Evolutionary conservation across 1,284 basidiomycete species (phyloP).

Genomic region (Hortiboletus rubellus): DNA sequence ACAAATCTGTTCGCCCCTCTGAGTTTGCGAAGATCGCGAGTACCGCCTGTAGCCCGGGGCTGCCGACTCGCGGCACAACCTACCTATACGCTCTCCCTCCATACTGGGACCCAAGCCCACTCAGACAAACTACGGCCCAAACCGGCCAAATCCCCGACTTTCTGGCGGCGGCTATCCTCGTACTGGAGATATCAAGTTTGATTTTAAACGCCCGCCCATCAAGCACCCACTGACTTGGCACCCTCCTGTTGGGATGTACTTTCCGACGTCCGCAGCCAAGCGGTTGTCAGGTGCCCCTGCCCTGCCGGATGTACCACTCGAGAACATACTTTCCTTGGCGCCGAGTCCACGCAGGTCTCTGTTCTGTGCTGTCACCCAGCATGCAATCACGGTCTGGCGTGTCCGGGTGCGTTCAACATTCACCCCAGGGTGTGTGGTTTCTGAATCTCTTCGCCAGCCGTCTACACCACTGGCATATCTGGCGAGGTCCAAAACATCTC

Average conservation of each 20-base stretch:
- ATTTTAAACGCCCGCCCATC: not conserved
- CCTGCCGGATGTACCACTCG: slow-evolving; percentile 60
- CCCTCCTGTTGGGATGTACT: slow-evolving; percentile 59
- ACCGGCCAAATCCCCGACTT: too few relatives aligned
- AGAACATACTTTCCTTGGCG: slow-evolving; percentile 58
- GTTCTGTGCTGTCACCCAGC: slow-evolving; percentile 73
- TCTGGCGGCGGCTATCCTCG: not conserved
- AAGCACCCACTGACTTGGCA: not conserved
- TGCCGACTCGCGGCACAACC: not conserved
- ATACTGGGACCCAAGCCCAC: too few relatives aligned
- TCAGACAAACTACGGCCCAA: too few relatives aligned
- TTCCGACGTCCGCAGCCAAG: slow-evolving; percentile 74
- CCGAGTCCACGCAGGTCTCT: slow-evolving; percentile 74
- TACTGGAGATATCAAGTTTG: slow-evolving; percentile 9
- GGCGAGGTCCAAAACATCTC: slow-evolving; percentile 72
- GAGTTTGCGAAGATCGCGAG: slow-evolving; percentile 2
- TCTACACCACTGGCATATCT: slow-evolving; percentile 75
- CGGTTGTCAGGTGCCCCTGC: slow-evolving; percentile 67
- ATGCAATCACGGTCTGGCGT: slow-evolving; percentile 76
- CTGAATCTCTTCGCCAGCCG: slow-evolving; percentile 53
- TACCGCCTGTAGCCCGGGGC: not conserved
- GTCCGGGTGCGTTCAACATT: slow-evolving; percentile 63
- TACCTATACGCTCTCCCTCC: too few relatives aligned
- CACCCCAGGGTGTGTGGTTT: not conserved
- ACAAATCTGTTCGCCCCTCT: slow-evolving; percentile 5